Base-by-base conservation (phyloP, 352 stramenopile species). In the Phytophthora ramorum region DNA sequence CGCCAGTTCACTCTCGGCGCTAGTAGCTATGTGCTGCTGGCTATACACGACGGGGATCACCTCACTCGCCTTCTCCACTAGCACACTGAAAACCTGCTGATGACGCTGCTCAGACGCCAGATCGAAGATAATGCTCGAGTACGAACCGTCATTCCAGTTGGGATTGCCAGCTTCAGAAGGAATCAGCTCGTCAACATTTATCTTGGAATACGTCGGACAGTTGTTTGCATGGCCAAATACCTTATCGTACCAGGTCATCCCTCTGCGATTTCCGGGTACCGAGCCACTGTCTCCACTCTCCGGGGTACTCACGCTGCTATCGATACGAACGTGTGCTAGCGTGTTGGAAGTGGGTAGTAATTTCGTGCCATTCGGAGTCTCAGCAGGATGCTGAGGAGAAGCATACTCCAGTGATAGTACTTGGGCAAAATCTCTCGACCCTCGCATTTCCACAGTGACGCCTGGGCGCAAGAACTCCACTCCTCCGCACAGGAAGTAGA, bases 381-480 rank as follows among this genome's bases (percentile, higher is more conserved):
- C 63, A 16, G 24, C 20, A 13, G 47, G 17, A 58, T 66, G 45
- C 38, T 51, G 28, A 24, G 35, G 40, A 13, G 41, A 34, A 32
- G 47, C 14, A 43, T 66, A 24, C 22, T 74, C 55, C 0, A 78
- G 47, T 7, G 69, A 62, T 35, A 87, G 52, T 9, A 87, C 68
- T 3, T 70, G 67, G 17, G 71, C 74, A 14, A 40, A 24, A 1
- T 87, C 68, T 17, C 58, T 61, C 14, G 72, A 78, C 1, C 73
- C 54, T 17, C 30, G 24, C 17, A 87, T 58, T 47, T 82, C 56
- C 9, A 76, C 71, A 13, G 44, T 65, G 0, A 71, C 45, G 6
- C 78, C 76, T 8, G 69, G 63, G 16, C 78, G 74, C 5, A 82
- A 38, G 16, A 81, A 84, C 3, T 87, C 76, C 4, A 74, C n/a